Evolutionary conservation across 176 grass and related monocot species (phyloP).

Genomic region (Triticum turgidum): DNA sequence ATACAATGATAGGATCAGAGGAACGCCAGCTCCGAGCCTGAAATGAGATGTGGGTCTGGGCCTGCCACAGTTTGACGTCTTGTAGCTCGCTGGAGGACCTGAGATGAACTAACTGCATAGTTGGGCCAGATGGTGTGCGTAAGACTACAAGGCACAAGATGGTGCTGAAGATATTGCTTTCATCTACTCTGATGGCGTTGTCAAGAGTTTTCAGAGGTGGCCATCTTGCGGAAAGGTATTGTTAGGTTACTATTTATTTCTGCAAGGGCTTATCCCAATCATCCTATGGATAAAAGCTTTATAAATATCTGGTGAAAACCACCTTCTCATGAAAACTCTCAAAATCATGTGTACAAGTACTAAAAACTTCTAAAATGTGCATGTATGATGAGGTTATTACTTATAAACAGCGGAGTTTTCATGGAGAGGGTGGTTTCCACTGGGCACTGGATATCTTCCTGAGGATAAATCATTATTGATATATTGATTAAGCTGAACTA

Average conservation of each 20-base stretch:
- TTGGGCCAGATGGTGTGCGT: neutral
- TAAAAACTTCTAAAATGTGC: neutral
- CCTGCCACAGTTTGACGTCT: conserved; percentile 13
- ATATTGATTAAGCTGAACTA: conserved; percentile 2
- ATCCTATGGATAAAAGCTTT: neutral
- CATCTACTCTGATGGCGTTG: conserved; percentile 34
- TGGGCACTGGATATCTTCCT: neutral
- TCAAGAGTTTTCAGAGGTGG: conserved; percentile 27
- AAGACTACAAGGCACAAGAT: conserved; percentile 26
- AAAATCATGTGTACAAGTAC: neutral
- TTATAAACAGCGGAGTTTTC: neutral
- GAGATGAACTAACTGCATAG: conserved; percentile 36
- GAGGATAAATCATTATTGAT: neutral
- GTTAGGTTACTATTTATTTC: neutral
- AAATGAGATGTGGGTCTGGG: conserved; percentile 13
- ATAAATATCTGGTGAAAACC: neutral
- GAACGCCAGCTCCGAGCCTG: neutral
- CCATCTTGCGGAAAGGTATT: conserved; percentile 4
- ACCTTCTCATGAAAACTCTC: neutral
- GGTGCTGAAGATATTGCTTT: conserved; percentile 36
- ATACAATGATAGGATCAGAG: conserved; percentile 8
- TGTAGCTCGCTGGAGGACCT: neutral
- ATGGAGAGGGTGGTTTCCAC: neutral
- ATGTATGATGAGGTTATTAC: no score
- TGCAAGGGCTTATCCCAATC: neutral